These are phyloP conservation scores for Colletotrichum brevisporum DNA, from an alignment of 2,329 filamentous ascomycete genomes.

Conservation along the genomic window DNA sequence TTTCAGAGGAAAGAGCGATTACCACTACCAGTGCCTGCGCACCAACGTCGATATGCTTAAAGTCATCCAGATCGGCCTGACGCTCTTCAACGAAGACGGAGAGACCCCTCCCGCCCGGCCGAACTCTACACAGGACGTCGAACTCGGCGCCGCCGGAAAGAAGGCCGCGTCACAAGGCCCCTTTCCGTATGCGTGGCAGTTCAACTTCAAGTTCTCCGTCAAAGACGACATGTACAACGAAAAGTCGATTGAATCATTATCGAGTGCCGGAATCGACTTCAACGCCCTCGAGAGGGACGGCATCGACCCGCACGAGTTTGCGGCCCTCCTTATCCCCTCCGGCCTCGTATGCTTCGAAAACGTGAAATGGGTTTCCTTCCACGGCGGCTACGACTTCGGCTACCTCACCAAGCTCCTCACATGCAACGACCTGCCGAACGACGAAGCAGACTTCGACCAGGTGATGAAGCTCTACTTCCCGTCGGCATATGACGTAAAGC, in stretches of 20 bases:
- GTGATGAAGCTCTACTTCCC: slow-evolving; percentile 95
- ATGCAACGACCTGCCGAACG: slow-evolving; percentile 85
- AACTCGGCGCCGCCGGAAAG: slow-evolving; percentile 55
- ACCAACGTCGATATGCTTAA: slow-evolving; percentile 98
- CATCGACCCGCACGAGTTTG: slow-evolving; percentile 92
- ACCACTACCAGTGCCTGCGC: slow-evolving; percentile 97
- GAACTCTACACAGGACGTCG: slow-evolving; percentile 58
- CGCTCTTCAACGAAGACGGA: slow-evolving; percentile 91
- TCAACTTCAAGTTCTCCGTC: slow-evolving; percentile 97
- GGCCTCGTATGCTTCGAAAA: slow-evolving; percentile 90
- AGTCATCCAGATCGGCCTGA: slow-evolving; percentile 96
- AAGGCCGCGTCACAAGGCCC: slow-evolving; percentile 60
- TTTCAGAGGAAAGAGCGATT: slow-evolving; percentile 95
- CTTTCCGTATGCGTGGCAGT: slow-evolving; percentile 95
- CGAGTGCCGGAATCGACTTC: slow-evolving; percentile 95
- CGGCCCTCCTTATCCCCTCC: slow-evolving; percentile 89
- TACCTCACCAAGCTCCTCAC: slow-evolving; percentile 96
- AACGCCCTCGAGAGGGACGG: slow-evolving; percentile 85
- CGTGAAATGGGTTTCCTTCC: slow-evolving; percentile 97
- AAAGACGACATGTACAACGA: slow-evolving; percentile 98
- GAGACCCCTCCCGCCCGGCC: slow-evolving; percentile 84
- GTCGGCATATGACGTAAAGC: slow-evolving; percentile 95
- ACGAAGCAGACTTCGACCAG: slow-evolving; percentile 90
- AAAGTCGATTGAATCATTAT: slow-evolving; percentile 91
- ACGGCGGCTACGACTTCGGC: slow-evolving; percentile 98